Evolutionary conservation across 208 protist genomes (phyloP).

Genomic region (Leishmania lainsoni): DNA sequence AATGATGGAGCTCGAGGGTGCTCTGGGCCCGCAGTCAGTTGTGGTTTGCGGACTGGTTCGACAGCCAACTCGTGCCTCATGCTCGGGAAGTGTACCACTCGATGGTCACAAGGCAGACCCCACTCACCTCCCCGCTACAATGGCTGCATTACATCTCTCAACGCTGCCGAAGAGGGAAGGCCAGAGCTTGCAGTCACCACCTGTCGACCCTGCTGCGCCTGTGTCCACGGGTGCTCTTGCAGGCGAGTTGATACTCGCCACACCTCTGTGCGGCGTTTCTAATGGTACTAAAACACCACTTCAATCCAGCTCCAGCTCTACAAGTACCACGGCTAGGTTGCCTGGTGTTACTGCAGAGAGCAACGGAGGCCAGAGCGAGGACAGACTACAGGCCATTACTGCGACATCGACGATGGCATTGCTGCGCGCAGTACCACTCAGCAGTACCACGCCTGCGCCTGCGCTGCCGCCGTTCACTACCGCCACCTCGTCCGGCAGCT

Average conservation of each 20-base stretch:
- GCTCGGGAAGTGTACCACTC: background rate
- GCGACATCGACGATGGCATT: background rate
- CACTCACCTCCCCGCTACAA: background rate
- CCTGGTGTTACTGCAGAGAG: background rate
- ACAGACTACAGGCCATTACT: background rate
- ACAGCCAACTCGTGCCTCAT: background rate
- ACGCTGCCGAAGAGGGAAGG: background rate
- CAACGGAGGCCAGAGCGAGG: background rate
- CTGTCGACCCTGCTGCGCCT: background rate
- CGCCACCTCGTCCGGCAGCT: background rate
- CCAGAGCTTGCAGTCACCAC: background rate
- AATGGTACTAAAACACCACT: background rate
- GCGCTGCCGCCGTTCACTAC: background rate
- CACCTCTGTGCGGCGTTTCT: background rate
- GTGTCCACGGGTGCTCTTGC: background rate
- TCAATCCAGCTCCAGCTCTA: background rate
- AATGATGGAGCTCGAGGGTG: constrained; percentile 72
- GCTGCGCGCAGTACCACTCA: background rate
- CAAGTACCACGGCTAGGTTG: background rate
- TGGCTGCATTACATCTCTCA: background rate
- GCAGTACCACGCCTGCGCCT: background rate
- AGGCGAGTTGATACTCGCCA: background rate
- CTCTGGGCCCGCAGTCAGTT: constrained; percentile 76
- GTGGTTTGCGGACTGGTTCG: constrained; percentile 75
- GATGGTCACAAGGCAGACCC: background rate